Evolutionary conservation across 2,329 filamentous ascomycete species (phyloP).

Genomic region (Hypoxylon sp.): DNA sequence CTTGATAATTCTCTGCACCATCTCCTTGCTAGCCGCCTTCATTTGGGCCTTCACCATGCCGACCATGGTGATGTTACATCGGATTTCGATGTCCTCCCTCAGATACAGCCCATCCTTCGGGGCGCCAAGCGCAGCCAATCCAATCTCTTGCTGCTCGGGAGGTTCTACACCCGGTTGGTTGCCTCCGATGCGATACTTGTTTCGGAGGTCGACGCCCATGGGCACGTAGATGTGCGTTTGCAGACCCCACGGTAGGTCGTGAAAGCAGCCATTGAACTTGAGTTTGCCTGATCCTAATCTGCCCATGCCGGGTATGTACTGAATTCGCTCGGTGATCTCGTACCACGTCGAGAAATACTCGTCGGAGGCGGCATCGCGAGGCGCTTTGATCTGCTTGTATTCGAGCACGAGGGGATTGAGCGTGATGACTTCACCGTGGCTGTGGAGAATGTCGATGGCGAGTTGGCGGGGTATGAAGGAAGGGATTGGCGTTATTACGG

Average conservation of each 20-base stretch:
- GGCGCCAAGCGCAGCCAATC: conserved; percentile 67
- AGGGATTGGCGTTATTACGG: conserved; percentile 77
- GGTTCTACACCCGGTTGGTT: conserved; percentile 76
- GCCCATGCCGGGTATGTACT: conserved; percentile 75
- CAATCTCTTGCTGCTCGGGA: conserved; percentile 71
- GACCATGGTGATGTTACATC: conserved; percentile 74
- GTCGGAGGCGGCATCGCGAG: conserved; percentile 75
- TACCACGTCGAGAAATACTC: conserved; percentile 82
- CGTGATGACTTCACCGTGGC: conserved; percentile 77
- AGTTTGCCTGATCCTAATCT: conserved; percentile 74
- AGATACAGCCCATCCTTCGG: conserved; percentile 75
- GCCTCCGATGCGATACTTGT: conserved; percentile 75
- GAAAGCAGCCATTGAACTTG: conserved; percentile 77
- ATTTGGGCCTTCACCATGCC: conserved; percentile 75
- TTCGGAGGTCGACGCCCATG: conserved; percentile 74
- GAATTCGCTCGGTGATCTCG: conserved; percentile 77
- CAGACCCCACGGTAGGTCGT: conserved; percentile 78
- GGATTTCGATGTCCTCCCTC: conserved; percentile 77
- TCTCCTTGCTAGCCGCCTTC: conserved; percentile 74
- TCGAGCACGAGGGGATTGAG: conserved; percentile 76
- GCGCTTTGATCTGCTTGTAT: conserved; percentile 73
- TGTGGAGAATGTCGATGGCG: conserved; percentile 78
- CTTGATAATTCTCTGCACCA: conserved; percentile 76
- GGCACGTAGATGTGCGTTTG: conserved; percentile 80
- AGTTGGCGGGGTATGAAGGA: conserved; percentile 77